Percentiles rank a stretch among this genome's conserved stretches.
Conservation (phyloP, 225 moss, liverwort and hornwort species). For the Physcomitrellopsis africana region DNA sequence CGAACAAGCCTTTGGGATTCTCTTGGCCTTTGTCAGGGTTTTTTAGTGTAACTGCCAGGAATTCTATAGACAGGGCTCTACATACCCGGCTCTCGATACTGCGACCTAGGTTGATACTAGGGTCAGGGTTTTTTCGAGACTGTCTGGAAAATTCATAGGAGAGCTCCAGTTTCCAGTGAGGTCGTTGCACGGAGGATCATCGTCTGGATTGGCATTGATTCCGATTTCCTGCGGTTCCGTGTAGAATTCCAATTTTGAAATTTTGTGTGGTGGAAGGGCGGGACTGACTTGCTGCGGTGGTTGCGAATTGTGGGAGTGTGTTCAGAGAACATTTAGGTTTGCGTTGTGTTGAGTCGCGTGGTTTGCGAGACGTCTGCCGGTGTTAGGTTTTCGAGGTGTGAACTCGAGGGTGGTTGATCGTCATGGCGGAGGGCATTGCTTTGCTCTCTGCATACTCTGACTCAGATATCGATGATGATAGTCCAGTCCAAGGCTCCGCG, state of each 20-base stretch:
- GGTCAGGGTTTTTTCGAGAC: no score
- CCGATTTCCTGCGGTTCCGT: background rate
- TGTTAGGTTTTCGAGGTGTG: conserved; percentile 12
- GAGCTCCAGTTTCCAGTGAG: no score
- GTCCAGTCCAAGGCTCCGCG: conserved; percentile 26
- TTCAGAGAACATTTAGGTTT: background rate
- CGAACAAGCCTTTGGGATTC: no score
- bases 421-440: conserved; percentile 92
- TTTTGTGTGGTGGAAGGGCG: background rate
- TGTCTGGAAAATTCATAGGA: no score
- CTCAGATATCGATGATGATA: conserved; percentile 67
- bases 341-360: background rate
- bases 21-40: no score
- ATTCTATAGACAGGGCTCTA: no score
- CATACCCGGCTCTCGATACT: no score
- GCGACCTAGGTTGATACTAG: no score
- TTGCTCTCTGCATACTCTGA: conserved; percentile 83
- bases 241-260: background rate
- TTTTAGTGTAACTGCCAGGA: no score
- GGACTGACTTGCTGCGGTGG: background rate
- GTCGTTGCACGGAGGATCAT: background rate
- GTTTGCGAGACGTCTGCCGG: background rate
- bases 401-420: conserved; percentile 12
- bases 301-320: conserved; percentile 1
- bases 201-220: background rate